Base-by-base conservation (phyloP, 257 asterid species). In the Cordia subcordata region DNA sequence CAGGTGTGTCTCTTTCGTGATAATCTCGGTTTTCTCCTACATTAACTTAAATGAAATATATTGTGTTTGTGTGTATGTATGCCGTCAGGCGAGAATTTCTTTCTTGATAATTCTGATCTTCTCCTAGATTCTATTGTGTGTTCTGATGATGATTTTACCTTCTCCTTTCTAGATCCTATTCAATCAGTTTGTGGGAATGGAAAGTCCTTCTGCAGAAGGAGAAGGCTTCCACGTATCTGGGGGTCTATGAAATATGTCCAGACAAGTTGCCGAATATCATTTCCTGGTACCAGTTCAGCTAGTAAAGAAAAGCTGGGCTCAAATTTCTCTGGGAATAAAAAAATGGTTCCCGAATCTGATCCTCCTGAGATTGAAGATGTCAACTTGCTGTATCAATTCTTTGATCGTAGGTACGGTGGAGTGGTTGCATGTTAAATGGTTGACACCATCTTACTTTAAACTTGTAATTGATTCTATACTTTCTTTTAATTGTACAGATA, bases 291-390 rank as follows among this genome's bases (percentile, higher is more conserved):
- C 49, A 42, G 90, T 58, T 71, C 79, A 73, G 83, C 78, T 65
- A 68, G 65, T 64, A 77, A 78, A 73, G 88, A 81, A 62, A 52
- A 75, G 14, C 55, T n/a, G 17, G 80, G 86, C 67, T 73, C 81
- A 14, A 77, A 85, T 64, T 77, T 72, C 70, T 55, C 78, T 66
- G 80, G 75, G 55, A 86, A 79, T 75, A 84, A 79, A 73, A 67
- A 67, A 82, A 81, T 74, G 80, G 81, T 84, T 66, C 98, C 98
- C 22, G 57, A 53, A 61, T 82, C 95, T 38, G 85, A 82, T 61
- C 94, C 95, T 57, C 98, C 98, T 11, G 72, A 75, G 49, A 73
- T 6, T 11, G 72, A 69, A 73, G 98, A 92, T 64, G 69, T 92
- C 58, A 70, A 78, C 42, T 75, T 61, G 49, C 61, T 92, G 66